Conservation (phyloP, 2,329 filamentous ascomycete genomes). For the Aspergillus neoniger region DNA sequence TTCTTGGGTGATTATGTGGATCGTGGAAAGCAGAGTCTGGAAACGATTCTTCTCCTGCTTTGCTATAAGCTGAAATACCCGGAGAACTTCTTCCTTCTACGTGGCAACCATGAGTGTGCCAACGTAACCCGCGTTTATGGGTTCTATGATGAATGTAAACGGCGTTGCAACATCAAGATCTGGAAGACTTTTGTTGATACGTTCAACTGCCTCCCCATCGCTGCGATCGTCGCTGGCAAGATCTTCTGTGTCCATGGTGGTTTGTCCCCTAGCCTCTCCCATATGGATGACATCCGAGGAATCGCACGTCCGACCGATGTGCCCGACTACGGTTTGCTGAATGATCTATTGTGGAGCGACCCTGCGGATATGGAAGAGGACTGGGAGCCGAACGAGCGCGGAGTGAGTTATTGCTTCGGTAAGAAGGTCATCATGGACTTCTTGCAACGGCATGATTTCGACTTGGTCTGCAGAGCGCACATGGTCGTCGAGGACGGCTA, state of each 20-base stretch:
- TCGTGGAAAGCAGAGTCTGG: conserved; percentile 90
- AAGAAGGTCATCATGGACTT: conserved; percentile 99
- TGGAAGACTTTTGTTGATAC: conserved; percentile 98
- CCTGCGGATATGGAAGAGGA: conserved; percentile 97
- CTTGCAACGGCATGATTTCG: conserved; percentile 90
- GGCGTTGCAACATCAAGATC: conserved; percentile 91
- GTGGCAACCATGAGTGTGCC: conserved; percentile 95
- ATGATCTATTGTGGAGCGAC: conserved; percentile 95
- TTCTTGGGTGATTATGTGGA: conserved; percentile 97
- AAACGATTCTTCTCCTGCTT: conserved; percentile 87
- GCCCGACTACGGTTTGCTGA: conserved; percentile 91
- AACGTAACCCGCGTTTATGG: conserved; percentile 95
- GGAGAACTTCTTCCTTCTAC: conserved; percentile 93
- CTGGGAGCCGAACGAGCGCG: conserved; percentile 96
- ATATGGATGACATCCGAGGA: conserved; percentile 98
- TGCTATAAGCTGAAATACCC: conserved; percentile 98
- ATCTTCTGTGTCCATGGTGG: conserved; percentile 98
- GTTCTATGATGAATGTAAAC: conserved; percentile 98
- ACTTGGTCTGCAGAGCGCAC: conserved; percentile 93
- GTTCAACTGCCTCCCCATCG: conserved; percentile 93
- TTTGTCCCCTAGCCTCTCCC: conserved; percentile 83
- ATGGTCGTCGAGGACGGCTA: conserved; percentile 99
- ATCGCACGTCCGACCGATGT: conserved; percentile 96
- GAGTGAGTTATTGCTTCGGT: conserved; percentile 97
- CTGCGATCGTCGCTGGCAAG: conserved; percentile 94